Percentiles rank a stretch among this genome's conserved stretches.
Evolutionary conservation across 2,329 filamentous ascomycete species (phyloP).

Genomic region (Ophiostoma quercus): DNA sequence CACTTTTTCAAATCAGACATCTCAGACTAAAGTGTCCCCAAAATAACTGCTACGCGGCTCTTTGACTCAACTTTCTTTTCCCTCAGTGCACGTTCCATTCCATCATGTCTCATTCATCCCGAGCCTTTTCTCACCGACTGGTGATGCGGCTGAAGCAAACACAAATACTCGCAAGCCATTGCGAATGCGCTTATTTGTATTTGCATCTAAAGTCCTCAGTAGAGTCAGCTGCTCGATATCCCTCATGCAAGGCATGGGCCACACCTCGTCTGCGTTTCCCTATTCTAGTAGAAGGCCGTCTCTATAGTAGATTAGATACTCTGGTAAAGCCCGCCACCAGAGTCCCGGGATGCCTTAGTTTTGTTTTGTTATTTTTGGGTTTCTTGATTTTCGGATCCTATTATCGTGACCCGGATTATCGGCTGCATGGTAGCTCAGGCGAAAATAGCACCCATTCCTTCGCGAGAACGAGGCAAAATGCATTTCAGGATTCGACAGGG

Average conservation of each 20-base stretch:
- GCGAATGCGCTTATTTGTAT: not conserved
- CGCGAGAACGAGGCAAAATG: not conserved
- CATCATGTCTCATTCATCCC: not conserved
- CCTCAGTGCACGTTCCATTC: not conserved
- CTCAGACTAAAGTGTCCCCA: no score
- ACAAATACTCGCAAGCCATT: not conserved
- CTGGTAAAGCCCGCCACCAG: not conserved
- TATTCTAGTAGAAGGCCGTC: not conserved
- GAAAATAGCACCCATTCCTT: not conserved
- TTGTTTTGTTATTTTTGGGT: not conserved
- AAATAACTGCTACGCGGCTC: not conserved
- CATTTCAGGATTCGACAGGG: not conserved
- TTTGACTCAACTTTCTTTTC: not conserved
- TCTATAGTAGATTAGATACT: no score
- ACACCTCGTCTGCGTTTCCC: conserved; percentile 1
- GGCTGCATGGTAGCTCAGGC: not conserved
- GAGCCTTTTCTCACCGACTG: not conserved
- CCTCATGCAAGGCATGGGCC: not conserved
- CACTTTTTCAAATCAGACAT: no score
- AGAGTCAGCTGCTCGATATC: not conserved
- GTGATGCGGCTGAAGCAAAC: not conserved
- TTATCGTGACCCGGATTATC: not conserved
- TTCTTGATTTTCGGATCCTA: no score
- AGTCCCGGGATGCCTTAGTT: not conserved
- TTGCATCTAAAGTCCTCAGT: not conserved